These are phyloP conservation scores for Eucalyptus polybractea DNA, from an alignment of 345 rosid species.

Conservation along the genomic window DNA sequence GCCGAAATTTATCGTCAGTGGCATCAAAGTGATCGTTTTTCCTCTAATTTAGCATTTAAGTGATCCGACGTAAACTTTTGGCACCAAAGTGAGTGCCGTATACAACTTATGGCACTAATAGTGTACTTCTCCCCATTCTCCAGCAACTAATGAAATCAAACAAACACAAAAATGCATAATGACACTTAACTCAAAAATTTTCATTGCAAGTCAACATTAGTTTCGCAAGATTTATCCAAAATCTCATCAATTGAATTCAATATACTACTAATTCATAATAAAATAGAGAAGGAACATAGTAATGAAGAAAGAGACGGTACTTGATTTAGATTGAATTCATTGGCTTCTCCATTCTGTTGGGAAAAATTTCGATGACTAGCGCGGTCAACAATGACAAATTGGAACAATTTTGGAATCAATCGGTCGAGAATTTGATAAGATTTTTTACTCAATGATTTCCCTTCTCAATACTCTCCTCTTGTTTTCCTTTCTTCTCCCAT, in stretches of 20 bases:
- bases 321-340: neutral
- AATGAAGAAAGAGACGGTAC: neutral
- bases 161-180: no score
- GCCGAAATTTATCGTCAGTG: no score
- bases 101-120: no score
- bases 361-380: neutral
- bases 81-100: no score
- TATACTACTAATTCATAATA: neutral
- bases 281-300: neutral
- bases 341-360: neutral
- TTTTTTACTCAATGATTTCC: neutral
- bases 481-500: neutral
- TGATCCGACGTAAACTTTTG: no score
- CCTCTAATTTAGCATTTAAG: no score
- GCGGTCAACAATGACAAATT: neutral
- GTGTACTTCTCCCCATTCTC: no score
- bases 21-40: no score
- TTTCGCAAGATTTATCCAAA: neutral
- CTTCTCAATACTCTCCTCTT: neutral
- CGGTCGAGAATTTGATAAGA: neutral
- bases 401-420: neutral
- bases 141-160: no score
- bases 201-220: neutral
- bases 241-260: neutral
- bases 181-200: neutral